Evolutionary conservation across 2,329 filamentous ascomycete genomes (phyloP).

Genomic region (Aspergillus pseudoviridinutans): DNA sequence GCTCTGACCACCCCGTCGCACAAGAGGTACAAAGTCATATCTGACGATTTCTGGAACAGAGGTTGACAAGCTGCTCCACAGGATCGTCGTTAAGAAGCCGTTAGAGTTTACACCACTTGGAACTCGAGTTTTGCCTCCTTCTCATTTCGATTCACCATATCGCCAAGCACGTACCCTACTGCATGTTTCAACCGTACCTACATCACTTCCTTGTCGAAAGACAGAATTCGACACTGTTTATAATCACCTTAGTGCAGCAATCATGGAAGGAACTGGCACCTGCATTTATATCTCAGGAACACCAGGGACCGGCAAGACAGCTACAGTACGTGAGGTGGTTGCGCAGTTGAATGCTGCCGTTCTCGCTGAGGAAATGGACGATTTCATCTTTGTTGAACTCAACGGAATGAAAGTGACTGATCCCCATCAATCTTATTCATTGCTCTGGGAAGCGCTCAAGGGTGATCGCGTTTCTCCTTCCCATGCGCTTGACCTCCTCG

Average conservation of each 20-base stretch:
- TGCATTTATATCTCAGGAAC: slow-evolving; percentile 99
- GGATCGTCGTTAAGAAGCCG: slow-evolving; percentile 74
- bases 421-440: slow-evolving; percentile 89
- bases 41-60: slow-evolving; percentile 21
- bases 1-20: slow-evolving; percentile 59
- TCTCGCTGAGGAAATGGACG: slow-evolving; percentile 83
- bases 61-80: slow-evolving; percentile 18
- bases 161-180: slow-evolving; percentile 83
- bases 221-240: slow-evolving; percentile 90
- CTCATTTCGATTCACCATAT: slow-evolving; percentile 75
- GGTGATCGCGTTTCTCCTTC: slow-evolving; percentile 88
- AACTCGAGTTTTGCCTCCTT: slow-evolving; percentile 75
- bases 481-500: slow-evolving; percentile 85
- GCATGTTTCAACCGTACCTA: slow-evolving; percentile 89
- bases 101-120: slow-evolving; percentile 95
- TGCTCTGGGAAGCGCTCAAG: slow-evolving; percentile 94
- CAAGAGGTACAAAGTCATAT: slow-evolving; percentile 48
- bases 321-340: slow-evolving; percentile 93
- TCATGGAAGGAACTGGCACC: slow-evolving; percentile 85
- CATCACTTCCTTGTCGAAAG: slow-evolving; percentile 85
- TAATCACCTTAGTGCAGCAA: slow-evolving; percentile 87
- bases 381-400: slow-evolving; percentile 99
- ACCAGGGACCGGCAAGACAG: slow-evolving; percentile 94
- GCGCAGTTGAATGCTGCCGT: slow-evolving; percentile 85
- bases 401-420: slow-evolving; percentile 99